Evolutionary conservation across 75 land plant species (phyloP).

Genomic region (Cunninghamia lanceolata): DNA sequence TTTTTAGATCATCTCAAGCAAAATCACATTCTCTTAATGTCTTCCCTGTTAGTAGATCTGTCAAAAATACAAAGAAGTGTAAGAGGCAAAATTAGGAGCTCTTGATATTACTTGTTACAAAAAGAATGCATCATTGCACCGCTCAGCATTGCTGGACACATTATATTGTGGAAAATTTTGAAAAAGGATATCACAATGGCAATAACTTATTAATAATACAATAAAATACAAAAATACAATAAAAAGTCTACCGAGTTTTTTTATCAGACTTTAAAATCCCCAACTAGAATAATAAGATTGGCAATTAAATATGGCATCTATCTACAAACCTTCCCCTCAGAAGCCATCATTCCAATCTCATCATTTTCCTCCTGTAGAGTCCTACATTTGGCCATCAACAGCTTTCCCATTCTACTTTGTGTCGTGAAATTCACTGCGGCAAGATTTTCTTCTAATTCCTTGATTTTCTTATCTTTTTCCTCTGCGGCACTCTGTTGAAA

Average conservation of each 20-base stretch:
- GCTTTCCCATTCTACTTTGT: constrained; percentile 83
- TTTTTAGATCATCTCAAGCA: no score
- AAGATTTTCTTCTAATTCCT: constrained; percentile 85
- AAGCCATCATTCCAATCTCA: constrained; percentile 84
- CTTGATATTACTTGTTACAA: background rate
- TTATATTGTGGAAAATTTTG: background rate
- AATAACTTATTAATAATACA: no score
- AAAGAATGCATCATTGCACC: background rate
- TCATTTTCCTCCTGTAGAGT: constrained; percentile 95
- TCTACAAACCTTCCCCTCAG: constrained; percentile 80
- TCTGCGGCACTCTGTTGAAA: constrained; percentile 74
- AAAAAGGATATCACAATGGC: background rate
- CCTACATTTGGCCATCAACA: constrained; percentile 93
- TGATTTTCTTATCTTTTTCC: constrained; percentile 85
- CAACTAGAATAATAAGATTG: no score
- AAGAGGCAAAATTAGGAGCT: background rate
- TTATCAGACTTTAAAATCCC: no score
- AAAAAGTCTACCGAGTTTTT: no score
- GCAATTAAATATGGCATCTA: no score
- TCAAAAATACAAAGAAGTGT: background rate
- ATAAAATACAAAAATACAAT: no score
- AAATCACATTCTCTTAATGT: background rate
- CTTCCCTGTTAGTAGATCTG: background rate
- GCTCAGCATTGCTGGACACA: background rate
- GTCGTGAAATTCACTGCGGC: constrained; percentile 76